Evolutionary conservation across 768 basidiomycete genomes (phyloP), one percentile per base, ranked within the genome.

Genomic region (Tephrocybe sp.): DNA sequence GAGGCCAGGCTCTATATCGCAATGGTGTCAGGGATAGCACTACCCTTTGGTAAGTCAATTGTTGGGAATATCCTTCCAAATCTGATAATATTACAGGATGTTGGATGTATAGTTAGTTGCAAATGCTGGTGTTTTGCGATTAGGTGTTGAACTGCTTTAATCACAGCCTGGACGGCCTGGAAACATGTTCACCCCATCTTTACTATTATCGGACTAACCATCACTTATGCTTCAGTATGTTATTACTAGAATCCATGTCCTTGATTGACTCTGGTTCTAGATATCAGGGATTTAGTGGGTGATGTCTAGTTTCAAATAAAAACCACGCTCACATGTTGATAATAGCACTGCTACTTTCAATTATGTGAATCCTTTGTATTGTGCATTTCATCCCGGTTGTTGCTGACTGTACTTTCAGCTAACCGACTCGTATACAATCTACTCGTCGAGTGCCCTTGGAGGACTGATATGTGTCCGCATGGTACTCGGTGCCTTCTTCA

Each of bases 1-100:
- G 42, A 44, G 24, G 42, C 42, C 6, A 44, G 42, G 30, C 42
- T 44, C 21, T 44, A 44, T 44, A 44, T 44, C 31, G 42, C 42
- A 11, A 44, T 44, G 42, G 16, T 44, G 25, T 26, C 42, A 2
- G 42, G 42, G 3, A 30, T 44, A 19, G 42, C 42, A 7, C 27
- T 44, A 30, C 42, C 42, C 4, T 16, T 44, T 18, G 42, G 42
- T 44, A 28, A 27, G 42, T 18, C 18, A 12, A 21, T 40, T 5
- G 13, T 18, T 40, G 19, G 3, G 18, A 31, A 31, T 24, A 3
- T 30, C 27, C 5, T 16, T 30, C 12, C 19, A 9, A 4, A 24
- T 30, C 19, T 31, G 31, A 32, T 9, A 32, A 9, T 32, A 9
- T 41, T 30, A 12, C 19, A 44, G 42, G 42, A 6, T 22, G 42